phyloP scores from a whole-genome alignment of 176 grass and related monocot genomes.

The maize (Zea mays) region DNA sequence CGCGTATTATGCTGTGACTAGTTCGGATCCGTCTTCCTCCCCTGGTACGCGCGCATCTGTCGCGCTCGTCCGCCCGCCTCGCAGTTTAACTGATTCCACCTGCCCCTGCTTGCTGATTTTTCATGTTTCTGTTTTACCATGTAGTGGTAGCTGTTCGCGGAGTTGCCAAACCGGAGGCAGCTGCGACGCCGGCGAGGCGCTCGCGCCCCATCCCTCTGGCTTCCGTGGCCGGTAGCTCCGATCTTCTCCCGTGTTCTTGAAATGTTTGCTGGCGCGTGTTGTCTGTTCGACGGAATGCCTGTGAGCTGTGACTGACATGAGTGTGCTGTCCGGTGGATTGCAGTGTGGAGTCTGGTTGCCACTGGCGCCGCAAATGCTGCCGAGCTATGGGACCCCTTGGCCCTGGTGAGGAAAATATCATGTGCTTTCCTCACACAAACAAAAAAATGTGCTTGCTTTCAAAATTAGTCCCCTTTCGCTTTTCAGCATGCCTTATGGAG shows the following conservation, averaged over 20 bases:
- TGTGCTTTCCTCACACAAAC: not conserved
- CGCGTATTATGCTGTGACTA: not conserved
- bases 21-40: not conserved
- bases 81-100: not conserved
- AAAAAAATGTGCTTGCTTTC: not conserved
- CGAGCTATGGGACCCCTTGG: slow-evolving; percentile 57
- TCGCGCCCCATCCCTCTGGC: slow-evolving; percentile 15
- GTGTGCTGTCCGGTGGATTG: slow-evolving; percentile 36
- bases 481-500: not conserved
- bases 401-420: slow-evolving; percentile 49
- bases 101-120: not conserved
- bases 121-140: not conserved
- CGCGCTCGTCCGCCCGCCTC: not conserved
- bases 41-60: not conserved
- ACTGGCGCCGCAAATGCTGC: slow-evolving; percentile 55
- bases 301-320: slow-evolving; percentile 19
- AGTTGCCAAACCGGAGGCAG: not conserved
- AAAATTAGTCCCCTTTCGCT: not conserved
- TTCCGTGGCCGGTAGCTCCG: slow-evolving; percentile 32
- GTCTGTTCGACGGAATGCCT: slow-evolving; percentile 46
- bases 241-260: not conserved
- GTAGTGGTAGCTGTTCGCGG: slow-evolving; percentile 20
- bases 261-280: not conserved
- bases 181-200: not conserved
- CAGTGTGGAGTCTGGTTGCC: slow-evolving; percentile 66